These are phyloP conservation scores for Henckelia pumila DNA, from an alignment of 257 asterid species.

Conservation along the genomic window DNA sequence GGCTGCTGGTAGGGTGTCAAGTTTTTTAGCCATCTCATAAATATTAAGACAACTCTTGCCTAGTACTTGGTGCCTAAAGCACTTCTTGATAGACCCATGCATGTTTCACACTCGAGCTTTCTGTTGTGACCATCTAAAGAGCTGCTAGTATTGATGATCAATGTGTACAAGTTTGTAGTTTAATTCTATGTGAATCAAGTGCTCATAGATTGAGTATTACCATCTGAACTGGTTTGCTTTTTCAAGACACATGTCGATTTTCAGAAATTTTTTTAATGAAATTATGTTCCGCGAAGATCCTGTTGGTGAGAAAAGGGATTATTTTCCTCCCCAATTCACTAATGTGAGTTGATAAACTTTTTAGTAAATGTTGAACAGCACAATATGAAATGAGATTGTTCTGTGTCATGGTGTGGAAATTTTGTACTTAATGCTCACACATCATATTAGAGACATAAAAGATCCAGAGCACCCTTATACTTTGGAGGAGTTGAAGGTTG, in stretches of 20 bases:
- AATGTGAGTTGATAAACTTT: neutral
- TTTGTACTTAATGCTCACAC: constrained; percentile 64
- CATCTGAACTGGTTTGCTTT: too few species aligned
- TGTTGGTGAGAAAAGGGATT: neutral
- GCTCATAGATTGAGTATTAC: neutral
- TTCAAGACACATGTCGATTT: neutral
- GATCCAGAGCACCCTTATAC: constrained; percentile 98
- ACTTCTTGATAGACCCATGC: neutral
- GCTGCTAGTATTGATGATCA: constrained; percentile 1
- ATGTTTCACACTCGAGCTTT: neutral
- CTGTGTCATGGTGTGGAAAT: neutral
- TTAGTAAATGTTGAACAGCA: neutral
- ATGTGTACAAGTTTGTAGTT: neutral
- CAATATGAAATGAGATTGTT: constrained; percentile 4
- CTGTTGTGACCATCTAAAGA: neutral
- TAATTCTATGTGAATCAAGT: neutral
- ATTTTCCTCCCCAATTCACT: neutral
- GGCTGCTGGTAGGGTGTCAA: neutral
- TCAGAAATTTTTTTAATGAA: neutral
- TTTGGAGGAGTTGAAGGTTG: constrained; percentile 88
- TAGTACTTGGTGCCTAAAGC: constrained; percentile 8
- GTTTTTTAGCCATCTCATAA: neutral
- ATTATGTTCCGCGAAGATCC: neutral
- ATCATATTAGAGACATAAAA: constrained; percentile 93
- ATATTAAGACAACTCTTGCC: neutral